phyloP scores from a whole-genome alignment of 148 eudicot species.

The Diospyros kaki region DNA sequence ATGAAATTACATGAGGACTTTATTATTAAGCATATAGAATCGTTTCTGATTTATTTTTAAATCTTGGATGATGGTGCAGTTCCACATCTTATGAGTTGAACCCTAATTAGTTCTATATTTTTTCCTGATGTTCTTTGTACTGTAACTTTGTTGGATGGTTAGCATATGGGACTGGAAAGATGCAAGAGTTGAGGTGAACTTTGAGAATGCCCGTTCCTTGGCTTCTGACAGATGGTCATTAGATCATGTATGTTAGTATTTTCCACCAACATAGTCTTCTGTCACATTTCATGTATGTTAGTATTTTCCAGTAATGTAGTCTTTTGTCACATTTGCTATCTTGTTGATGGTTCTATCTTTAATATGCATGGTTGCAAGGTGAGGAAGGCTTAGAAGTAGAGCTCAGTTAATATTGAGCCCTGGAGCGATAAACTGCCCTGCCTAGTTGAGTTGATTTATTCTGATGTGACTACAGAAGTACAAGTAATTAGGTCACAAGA shows the following conservation, averaged over 20 bases:
- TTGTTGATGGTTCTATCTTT: not conserved
- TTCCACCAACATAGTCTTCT: not conserved
- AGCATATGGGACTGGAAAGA: conserved; percentile 93
- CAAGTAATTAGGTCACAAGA: not conserved
- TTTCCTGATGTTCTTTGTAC: conserved; percentile 15
- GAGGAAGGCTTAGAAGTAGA: not conserved
- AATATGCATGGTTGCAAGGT: not conserved
- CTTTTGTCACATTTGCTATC: not conserved
- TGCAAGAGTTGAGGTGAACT: conserved; percentile 47
- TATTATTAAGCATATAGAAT: not conserved
- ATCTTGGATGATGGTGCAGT: not conserved
- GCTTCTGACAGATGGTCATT: conserved; percentile 77
- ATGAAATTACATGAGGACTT: not conserved
- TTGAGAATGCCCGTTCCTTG: conserved; percentile 68
- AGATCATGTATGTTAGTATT: conserved; percentile 47
- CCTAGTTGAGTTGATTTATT: not conserved
- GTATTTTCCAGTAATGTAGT: not conserved
- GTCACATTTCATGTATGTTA: conserved; percentile 36
- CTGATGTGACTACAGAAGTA: not conserved
- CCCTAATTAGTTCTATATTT: not conserved
- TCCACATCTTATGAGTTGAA: conserved; percentile 11
- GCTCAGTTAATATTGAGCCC: not conserved
- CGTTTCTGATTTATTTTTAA: too few relatives aligned
- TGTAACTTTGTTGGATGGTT: conserved; percentile 12
- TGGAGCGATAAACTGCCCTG: not conserved